Percentiles rank a stretch among this genome's conserved stretches.
phyloP scores from a whole-genome alignment of 2,329 filamentous ascomycete species.

The Pyrenophora seminiperda region DNA sequence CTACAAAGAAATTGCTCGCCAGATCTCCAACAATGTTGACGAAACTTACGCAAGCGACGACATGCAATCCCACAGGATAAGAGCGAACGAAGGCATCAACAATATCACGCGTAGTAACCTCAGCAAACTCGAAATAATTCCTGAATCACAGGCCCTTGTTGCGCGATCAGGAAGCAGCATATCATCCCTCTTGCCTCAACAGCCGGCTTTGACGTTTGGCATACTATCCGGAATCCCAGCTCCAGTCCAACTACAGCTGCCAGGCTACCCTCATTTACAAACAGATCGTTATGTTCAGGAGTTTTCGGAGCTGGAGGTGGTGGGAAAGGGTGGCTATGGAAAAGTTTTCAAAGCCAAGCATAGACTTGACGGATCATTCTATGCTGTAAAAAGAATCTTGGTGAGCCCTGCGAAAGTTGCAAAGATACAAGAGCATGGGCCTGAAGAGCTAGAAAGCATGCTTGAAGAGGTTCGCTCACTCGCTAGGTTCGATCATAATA shows the following conservation, averaged over 20 bases:
- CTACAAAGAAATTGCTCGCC: conserved; percentile 47
- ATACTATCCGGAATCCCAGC: conserved; percentile 21
- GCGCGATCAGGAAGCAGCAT: conserved; percentile 17
- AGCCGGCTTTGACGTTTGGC: conserved; percentile 21
- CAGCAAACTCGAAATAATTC: conserved; percentile 26
- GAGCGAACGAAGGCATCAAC: conserved; percentile 49
- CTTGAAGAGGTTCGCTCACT: conserved; percentile 66
- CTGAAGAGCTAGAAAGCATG: conserved; percentile 61
- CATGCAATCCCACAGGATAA: conserved; percentile 40
- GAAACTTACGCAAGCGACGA: conserved; percentile 47
- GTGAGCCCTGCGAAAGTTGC: conserved; percentile 59
- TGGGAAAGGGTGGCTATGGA: conserved; percentile 70
- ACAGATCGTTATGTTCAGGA: conserved; percentile 42
- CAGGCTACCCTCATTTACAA: conserved; percentile 37
- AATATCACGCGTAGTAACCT: conserved; percentile 33
- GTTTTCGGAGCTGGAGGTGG: conserved; percentile 52
- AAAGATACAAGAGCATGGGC: conserved; percentile 57
- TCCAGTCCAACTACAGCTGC: conserved; percentile 27
- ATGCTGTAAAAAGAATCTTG: conserved; percentile 70
- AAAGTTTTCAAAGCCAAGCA: conserved; percentile 67
- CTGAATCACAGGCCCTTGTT: conserved; percentile 34
- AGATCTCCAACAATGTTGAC: conserved; percentile 48
- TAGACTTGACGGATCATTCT: conserved; percentile 64
- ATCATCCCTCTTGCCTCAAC: conserved; percentile 9
- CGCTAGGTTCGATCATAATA: conserved; percentile 66